phyloP scores from a whole-genome alignment of 371 early-diverging fungal species.

The Actinomortierella wolfii region DNA sequence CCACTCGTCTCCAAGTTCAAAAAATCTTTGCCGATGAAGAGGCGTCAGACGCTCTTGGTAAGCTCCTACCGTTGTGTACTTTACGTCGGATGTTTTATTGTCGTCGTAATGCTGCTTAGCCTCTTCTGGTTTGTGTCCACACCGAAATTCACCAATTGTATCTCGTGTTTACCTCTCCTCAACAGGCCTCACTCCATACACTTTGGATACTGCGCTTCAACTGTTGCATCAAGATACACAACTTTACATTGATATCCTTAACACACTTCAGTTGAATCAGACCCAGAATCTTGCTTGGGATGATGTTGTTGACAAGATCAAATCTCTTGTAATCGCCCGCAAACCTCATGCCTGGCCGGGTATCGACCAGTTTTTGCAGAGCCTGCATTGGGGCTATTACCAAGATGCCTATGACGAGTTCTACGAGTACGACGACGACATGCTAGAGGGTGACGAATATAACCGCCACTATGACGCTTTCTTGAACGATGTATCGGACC shows the following conservation, averaged over 20 bases:
- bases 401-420: constrained; percentile 1
- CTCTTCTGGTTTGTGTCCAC: constrained; percentile 2
- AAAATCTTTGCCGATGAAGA: constrained; percentile 49
- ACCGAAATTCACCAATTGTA: too few species aligned
- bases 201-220: constrained; percentile 28
- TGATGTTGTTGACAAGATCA: constrained; percentile 35
- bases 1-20: constrained; percentile 33
- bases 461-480: constrained; percentile 34
- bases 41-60: constrained; percentile 49
- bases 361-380: constrained; percentile 39
- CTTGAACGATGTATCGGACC: constrained; percentile 29
- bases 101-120: too few species aligned
- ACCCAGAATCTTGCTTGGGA: constrained; percentile 49
- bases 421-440: constrained; percentile 12
- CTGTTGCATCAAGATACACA: constrained; percentile 43
- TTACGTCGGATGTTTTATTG: background rate
- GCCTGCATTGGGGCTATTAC: constrained; percentile 31
- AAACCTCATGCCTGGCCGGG: constrained; percentile 46
- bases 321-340: constrained; percentile 25
- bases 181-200: constrained; percentile 29
- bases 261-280: constrained; percentile 47
- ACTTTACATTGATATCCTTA: constrained; percentile 47
- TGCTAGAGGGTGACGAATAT: constrained; percentile 37
- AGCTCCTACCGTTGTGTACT: background rate
- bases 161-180: background rate